Evolutionary conservation across 257 asterid species (phyloP).

Genomic region (Petunia axillaris): DNA sequence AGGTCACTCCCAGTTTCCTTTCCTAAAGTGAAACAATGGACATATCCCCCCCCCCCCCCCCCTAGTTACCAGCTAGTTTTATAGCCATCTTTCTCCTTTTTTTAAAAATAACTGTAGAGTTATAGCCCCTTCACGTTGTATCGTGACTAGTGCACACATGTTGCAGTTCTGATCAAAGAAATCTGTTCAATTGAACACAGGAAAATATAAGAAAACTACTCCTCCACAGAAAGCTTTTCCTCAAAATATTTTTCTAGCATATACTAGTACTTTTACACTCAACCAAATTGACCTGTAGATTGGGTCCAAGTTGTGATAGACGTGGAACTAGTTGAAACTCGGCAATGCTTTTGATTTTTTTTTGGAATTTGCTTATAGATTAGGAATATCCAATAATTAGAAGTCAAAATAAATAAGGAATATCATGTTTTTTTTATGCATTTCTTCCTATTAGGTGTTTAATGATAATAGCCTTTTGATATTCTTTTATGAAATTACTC

Average conservation of each 20-base stretch:
- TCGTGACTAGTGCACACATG: neutral
- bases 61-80: neutral
- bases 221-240: neutral
- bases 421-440: neutral
- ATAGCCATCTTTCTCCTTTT: neutral
- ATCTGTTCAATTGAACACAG: neutral
- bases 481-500: neutral
- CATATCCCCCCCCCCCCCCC: neutral
- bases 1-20: neutral
- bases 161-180: neutral
- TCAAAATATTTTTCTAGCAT: neutral
- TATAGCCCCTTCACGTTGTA: neutral
- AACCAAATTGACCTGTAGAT: neutral
- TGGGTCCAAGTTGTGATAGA: constrained; percentile 15
- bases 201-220: neutral
- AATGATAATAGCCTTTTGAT: neutral
- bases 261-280: neutral
- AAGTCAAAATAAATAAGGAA: neutral
- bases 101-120: neutral
- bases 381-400: neutral
- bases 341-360: neutral
- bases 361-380: neutral
- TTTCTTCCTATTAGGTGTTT: constrained; percentile 15
- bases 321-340: neutral
- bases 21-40: neutral